Percentiles rank a stretch among this genome's conserved stretches.
Evolutionary conservation across 768 basidiomycete species (phyloP).

Genomic region (Pleurotus sapidus): DNA sequence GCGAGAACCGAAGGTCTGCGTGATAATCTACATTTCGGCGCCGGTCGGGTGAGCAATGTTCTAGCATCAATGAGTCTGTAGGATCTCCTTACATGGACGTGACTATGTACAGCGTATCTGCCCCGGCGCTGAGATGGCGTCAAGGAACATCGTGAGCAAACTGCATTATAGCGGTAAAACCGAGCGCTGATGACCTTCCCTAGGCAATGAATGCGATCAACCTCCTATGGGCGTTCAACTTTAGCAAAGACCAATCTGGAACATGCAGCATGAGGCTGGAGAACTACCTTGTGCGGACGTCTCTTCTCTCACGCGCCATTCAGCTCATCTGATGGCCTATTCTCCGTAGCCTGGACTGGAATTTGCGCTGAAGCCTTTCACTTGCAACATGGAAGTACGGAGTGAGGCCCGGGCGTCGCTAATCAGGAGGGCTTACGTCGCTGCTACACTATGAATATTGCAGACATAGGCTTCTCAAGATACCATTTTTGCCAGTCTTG

Average conservation of each 20-base stretch:
- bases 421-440: neutral
- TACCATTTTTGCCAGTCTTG: too few species aligned
- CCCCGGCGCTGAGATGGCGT: neutral
- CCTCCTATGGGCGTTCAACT: neutral
- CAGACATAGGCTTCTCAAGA: too few species aligned
- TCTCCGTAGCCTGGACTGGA: neutral
- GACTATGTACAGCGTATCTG: neutral
- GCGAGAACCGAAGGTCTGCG: neutral
- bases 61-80: neutral
- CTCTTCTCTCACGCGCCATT: too few species aligned
- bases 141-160: neutral
- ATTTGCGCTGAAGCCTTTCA: neutral
- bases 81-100: neutral
- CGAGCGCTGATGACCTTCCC: neutral
- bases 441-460: too few species aligned
- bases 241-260: neutral
- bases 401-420: neutral
- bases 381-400: neutral
- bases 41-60: neutral
- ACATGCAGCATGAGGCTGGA: neutral
- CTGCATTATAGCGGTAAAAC: neutral
- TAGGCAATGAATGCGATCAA: neutral
- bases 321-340: too few species aligned
- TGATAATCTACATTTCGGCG: neutral
- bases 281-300: neutral